A percentile compares a stretch with the other conserved stretches of the same genome.
These are phyloP conservation scores for Saururus chinensis DNA, from an alignment of 164 flowering plant species.

Conservation along the genomic window DNA sequence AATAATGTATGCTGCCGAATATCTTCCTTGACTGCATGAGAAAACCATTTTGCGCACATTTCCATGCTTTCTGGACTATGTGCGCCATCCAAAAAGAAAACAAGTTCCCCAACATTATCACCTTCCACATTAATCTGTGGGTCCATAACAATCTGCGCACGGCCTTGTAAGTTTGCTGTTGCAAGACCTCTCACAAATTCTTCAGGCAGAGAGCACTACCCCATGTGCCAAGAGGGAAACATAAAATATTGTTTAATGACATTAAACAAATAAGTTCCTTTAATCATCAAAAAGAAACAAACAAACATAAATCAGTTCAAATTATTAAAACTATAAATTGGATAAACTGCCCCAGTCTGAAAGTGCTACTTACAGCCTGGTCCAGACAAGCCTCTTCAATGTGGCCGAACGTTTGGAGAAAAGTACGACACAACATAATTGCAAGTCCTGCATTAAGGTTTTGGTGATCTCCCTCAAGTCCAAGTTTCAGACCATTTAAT, in stretches of 20 bases:
- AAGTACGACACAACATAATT: slow-evolving; percentile 55
- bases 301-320: too few species aligned
- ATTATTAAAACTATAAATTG: too few species aligned
- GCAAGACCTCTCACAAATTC: slow-evolving; percentile 71
- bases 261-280: too few species aligned
- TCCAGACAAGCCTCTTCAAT: slow-evolving; percentile 31
- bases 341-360: too few species aligned
- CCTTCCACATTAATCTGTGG: slow-evolving; percentile 24
- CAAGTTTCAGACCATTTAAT: slow-evolving; percentile 63
- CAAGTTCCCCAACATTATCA: slow-evolving; percentile 33
- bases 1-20: slow-evolving; percentile 13
- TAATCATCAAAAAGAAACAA: too few species aligned
- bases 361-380: slow-evolving; percentile 41
- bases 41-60: slow-evolving; percentile 85
- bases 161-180: slow-evolving; percentile 73
- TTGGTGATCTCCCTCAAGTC: slow-evolving; percentile 91
- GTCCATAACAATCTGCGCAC: slow-evolving; percentile 83
- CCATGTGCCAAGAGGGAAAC: slow-evolving; percentile 8
- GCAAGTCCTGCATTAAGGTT: slow-evolving; percentile 88
- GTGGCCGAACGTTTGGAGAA: slow-evolving; percentile 78
- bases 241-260: neutral
- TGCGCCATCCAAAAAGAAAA: slow-evolving; percentile 93
- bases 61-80: slow-evolving; percentile 99
- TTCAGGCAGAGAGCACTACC: slow-evolving; percentile 61
- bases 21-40: slow-evolving; percentile 45